These are phyloP conservation scores for Dioszegia aurantiaca DNA, from an alignment of 768 basidiomycete genomes.

Conservation along the genomic window DNA sequence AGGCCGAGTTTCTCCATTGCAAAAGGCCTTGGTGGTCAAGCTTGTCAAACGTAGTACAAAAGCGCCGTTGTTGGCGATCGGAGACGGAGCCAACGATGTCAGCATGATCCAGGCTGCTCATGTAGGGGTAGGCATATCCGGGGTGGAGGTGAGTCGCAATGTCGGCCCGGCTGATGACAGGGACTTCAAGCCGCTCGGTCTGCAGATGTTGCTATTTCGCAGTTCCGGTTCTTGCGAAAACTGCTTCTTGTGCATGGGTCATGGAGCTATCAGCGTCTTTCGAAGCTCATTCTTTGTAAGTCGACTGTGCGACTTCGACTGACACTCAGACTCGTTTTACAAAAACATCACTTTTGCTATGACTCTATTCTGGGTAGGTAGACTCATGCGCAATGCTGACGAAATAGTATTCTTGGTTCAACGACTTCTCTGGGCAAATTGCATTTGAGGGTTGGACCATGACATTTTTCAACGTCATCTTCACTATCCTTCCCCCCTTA, in stretches of 20 bases:
- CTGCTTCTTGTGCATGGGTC: conserved; percentile 93
- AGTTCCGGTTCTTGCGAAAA: conserved; percentile 94
- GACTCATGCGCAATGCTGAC: conserved; percentile 17
- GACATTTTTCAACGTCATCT: conserved; percentile 92
- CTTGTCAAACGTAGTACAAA: conserved; percentile 97
- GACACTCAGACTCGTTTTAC: conserved; percentile 84
- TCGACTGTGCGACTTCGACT: conserved; percentile 24
- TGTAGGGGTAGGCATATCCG: conserved; percentile 95
- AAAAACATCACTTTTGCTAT: conserved; percentile 98
- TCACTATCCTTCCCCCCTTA: conserved; percentile 91
- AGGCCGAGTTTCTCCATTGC: conserved; percentile 96
- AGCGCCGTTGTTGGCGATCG: conserved; percentile 89
- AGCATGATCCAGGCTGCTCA: conserved; percentile 99
- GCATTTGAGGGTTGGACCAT: conserved; percentile 99
- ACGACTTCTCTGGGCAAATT: conserved; percentile 98
- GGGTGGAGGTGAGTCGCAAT: conserved; percentile 71
- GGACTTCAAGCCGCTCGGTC: conserved; percentile 98
- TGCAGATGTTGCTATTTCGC: conserved; percentile 95
- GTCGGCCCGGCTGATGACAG: conserved; percentile 55
- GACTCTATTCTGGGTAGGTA: conserved; percentile 92
- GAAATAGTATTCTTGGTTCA: conserved; percentile 90
- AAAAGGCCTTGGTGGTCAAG: conserved; percentile 96
- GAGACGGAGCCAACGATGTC: conserved; percentile 97
- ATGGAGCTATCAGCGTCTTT: conserved; percentile 94
- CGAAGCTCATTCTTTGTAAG: conserved; percentile 92